Conservation (phyloP, 768 basidiomycete genomes). For the Amanita thiersii region DNA sequence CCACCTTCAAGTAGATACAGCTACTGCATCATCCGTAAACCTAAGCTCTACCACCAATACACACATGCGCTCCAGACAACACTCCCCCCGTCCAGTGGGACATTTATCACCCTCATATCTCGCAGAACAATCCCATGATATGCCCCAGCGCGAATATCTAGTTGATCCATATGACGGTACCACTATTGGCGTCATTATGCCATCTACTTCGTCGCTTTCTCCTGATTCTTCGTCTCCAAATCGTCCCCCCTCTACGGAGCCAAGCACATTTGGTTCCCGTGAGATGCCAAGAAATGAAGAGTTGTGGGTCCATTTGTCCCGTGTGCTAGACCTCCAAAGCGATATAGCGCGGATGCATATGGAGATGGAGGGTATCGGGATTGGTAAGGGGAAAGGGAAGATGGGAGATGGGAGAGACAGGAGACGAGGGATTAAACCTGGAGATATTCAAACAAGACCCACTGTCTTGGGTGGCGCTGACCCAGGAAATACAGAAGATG, state of each 20-base stretch:
- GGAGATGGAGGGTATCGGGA: slow-evolving; percentile 64
- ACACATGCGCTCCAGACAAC: slow-evolving; percentile 3
- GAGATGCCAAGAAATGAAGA: slow-evolving; percentile 27
- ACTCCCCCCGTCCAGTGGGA: slow-evolving; percentile 7
- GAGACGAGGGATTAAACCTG: slow-evolving; percentile 17
- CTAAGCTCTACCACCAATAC: background rate
- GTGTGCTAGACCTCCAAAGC: slow-evolving; percentile 64
- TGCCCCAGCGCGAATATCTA: slow-evolving; percentile 12
- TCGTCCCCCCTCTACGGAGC: slow-evolving; percentile 10
- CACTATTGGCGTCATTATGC: slow-evolving; percentile 27
- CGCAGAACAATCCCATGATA: slow-evolving; percentile 6
- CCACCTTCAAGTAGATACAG: background rate
- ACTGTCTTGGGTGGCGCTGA: too few species aligned
- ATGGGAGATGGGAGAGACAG: slow-evolving; percentile 27
- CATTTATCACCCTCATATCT: background rate
- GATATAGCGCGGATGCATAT: slow-evolving; percentile 67
- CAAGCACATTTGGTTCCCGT: slow-evolving; percentile 10
- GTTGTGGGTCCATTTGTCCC: slow-evolving; percentile 61
- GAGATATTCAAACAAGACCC: slow-evolving; percentile 5
- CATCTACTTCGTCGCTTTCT: slow-evolving; percentile 11
- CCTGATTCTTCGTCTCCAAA: slow-evolving; percentile 9
- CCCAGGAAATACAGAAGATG: slow-evolving; percentile 21
- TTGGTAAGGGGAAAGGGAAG: slow-evolving; percentile 20
- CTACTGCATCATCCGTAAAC: too few species aligned
- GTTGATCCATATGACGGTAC: slow-evolving; percentile 44